phyloP scores from a whole-genome alignment of 345 rosid species.

The Euclidium syriacum region DNA sequence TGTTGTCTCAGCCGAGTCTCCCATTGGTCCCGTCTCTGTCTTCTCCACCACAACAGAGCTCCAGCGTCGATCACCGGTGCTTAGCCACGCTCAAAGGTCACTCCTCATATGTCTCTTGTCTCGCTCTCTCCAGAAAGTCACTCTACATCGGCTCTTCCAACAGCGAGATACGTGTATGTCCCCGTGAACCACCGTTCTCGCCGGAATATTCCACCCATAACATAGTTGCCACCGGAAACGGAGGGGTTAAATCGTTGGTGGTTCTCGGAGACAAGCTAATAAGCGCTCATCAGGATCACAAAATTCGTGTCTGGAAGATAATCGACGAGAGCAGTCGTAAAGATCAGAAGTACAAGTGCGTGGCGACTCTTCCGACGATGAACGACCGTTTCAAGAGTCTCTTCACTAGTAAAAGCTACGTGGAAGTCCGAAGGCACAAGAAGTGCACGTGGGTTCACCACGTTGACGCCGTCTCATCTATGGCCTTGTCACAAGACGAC shows the following conservation, averaged over 20 bases:
- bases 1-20: slow-evolving; percentile 44
- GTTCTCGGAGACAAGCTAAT: slow-evolving; percentile 44
- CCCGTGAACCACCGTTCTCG: slow-evolving; percentile 5
- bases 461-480: slow-evolving; percentile 62
- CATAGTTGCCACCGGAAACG: slow-evolving; percentile 28
- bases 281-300: slow-evolving; percentile 73
- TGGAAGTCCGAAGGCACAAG: slow-evolving; percentile 64
- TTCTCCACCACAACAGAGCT: slow-evolving; percentile 11
- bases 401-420: slow-evolving; percentile 50
- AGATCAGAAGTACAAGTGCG: slow-evolving; percentile 31
- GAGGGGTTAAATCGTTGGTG: slow-evolving; percentile 54
- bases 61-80: slow-evolving; percentile 32
- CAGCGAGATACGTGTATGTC: slow-evolving; percentile 53
- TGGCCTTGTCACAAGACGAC: slow-evolving; percentile 38
- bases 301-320: slow-evolving; percentile 73
- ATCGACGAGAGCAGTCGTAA: slow-evolving; percentile 19
- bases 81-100: slow-evolving; percentile 44
- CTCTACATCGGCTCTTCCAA: slow-evolving; percentile 53
- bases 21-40: slow-evolving; percentile 56
- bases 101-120: slow-evolving; percentile 52
- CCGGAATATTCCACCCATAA: neutral
- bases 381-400: slow-evolving; percentile 45
- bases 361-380: slow-evolving; percentile 59
- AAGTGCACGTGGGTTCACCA: slow-evolving; percentile 74
- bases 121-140: slow-evolving; percentile 36